Conservation (phyloP, 2,329 filamentous ascomycete species). For the Calonectria fujianensis region DNA sequence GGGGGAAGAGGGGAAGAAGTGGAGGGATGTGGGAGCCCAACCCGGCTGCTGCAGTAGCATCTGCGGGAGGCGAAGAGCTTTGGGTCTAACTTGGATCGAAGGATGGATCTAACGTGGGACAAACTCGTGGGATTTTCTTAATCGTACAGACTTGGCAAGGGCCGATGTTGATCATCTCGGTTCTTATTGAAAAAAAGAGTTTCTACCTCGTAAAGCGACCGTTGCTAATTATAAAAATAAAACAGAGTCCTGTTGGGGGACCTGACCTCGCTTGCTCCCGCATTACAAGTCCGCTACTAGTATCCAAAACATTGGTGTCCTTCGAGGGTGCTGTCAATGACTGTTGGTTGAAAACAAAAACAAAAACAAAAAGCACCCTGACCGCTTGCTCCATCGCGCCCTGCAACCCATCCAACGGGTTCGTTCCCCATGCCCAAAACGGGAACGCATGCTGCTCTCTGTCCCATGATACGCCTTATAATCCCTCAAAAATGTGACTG, state of each 20-base stretch:
- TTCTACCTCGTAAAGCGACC: neutral
- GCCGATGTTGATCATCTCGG: neutral
- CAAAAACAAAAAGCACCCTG: neutral
- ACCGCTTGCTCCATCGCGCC: constrained; percentile 13
- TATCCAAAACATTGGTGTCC: neutral
- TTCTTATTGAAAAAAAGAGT: neutral
- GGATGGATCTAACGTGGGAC: neutral
- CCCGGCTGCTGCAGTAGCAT: neutral
- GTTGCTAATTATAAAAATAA: constrained; percentile 4
- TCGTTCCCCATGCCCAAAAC: neutral
- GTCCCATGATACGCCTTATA: constrained; percentile 9
- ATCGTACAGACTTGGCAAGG: neutral
- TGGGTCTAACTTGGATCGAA: neutral
- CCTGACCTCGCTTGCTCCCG: neutral
- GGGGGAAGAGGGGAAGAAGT: no score
- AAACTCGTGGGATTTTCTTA: neutral
- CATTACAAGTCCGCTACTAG: neutral
- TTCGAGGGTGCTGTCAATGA: neutral
- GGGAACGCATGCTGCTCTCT: neutral
- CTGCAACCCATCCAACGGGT: constrained; percentile 5
- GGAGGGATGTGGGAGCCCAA: neutral
- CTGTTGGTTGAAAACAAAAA: neutral
- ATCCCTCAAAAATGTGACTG: neutral
- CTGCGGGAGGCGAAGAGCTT: neutral
- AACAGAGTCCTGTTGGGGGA: no score